Base-by-base conservation (phyloP, 1,139 yeast genomes). In the Blastobotrys apis region DNA sequence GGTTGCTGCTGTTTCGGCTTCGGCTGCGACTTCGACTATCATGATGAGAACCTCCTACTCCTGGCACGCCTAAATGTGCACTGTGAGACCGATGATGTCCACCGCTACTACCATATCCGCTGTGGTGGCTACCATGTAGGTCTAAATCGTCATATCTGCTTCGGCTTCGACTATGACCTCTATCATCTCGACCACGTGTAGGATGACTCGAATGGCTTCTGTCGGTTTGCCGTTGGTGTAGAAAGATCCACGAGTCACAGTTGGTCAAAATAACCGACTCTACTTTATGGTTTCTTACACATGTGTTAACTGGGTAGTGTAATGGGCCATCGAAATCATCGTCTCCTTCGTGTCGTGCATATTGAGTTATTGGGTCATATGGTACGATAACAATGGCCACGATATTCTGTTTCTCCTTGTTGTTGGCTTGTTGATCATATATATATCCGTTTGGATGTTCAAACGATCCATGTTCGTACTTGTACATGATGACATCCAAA, bases 381-480 rank as follows among this genome's bases (percentile, higher is more conserved):
- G 39, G 39, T 10, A 41, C 44, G 12, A 34, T 21, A 5, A 41
- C 33, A 27, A 41, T 22, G 8, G 39, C 44, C 2, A 35, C 23
- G 13, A 41, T 17, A 12, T 15, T 30, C 35, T 41, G 44, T 17
- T 17, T 27, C 23, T 41, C 39, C 19, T 41, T 41, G 31, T 29
- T 35, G 23, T 23, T 16, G 20, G 16, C 23, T 4, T 15, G 19
- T 4, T 23, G 25, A 22, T 41, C 44, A 20, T 23, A 34, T 12
- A 41, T 22, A 22, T 34, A 41, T 13, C 44, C 44, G 29, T 41
- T 41, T 15, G 44, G 44, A 15, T 41, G 34, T 30, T 41, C 44
- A 35, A 41, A 41, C 8, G 39, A 27, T 13, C 44, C 44, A 22
- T 35, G 33, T 4, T 41, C 36, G 23, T 41, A 41, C 17, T 31